Percentiles rank a stretch among this genome's conserved stretches.
Conservation (phyloP, 768 basidiomycete genomes). For the Coprinopsis strossmayeri region DNA sequence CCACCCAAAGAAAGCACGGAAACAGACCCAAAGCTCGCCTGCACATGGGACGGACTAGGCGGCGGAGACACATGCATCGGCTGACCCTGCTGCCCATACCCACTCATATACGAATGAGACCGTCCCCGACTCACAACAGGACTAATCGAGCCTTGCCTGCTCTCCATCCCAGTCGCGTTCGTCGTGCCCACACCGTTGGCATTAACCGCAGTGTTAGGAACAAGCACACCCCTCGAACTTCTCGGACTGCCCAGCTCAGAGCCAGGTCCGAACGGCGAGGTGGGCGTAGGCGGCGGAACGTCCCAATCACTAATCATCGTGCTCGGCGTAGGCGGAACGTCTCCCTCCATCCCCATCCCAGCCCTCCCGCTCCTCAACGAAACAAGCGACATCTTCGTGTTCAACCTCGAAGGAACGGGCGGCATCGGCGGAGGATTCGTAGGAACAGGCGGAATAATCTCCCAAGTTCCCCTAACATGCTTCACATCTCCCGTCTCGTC, state of each 20-base stretch:
- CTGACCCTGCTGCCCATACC: background rate
- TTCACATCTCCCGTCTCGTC: background rate
- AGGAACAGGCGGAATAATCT: constrained; percentile 5
- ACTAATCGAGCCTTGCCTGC: background rate
- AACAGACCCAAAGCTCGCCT: background rate
- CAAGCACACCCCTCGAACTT: background rate
- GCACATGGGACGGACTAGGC: background rate
- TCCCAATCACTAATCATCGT: background rate
- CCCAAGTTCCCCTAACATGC: constrained; percentile 1
- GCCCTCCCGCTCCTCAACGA: background rate
- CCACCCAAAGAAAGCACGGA: background rate
- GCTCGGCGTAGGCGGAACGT: constrained; percentile 5
- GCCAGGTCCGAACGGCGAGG: background rate
- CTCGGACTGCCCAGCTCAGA: background rate
- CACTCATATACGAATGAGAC: background rate
- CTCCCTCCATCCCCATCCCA: background rate
- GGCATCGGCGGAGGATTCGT: background rate
- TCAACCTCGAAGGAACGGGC: constrained; percentile 1
- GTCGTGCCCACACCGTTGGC: too few relatives aligned
- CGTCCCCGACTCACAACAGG: background rate
- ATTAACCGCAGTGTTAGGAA: too few relatives aligned
- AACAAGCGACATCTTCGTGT: background rate
- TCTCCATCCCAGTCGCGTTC: background rate
- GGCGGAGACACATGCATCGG: background rate
- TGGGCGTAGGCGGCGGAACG: background rate